Base-by-base conservation (phyloP, 1,284 basidiomycete genomes). In the Melampsora americana region DNA sequence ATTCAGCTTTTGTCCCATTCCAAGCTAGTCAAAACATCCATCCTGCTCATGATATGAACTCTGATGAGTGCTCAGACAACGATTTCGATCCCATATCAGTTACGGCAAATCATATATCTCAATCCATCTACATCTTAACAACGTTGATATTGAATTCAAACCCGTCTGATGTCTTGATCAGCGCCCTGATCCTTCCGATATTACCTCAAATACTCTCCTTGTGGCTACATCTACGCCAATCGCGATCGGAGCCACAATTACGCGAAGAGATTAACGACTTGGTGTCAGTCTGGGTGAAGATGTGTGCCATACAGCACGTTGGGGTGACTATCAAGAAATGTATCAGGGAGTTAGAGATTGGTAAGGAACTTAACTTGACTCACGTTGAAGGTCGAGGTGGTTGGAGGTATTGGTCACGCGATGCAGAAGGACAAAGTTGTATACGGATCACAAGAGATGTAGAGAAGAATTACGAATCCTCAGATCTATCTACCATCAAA, bases 71-170 rank as follows among this genome's bases (percentile, higher is more conserved):
- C 16, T 44, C 16, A 44, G 32, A 64, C 14, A 28, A 35, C 12
- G 60, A 64, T 23, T 26, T 59, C 14, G 68, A 60, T 35, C 69
- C 42, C 3, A 44, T 62, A 12, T 12, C 48, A 26, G 14, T 65
- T 16, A 12, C 14, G 5, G 64, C 64, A 59, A n/a, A 28, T 3
- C 50, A 66, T 35, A 66, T 74, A 62, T 56, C 39, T 14, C 39
- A 44, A 23, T 39, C 71, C 65, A 53, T 67, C n/a, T 5, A 59
- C 23, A 18, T 74, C 9, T 32, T 74, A 16, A 59, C 62, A 35
- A 62, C 59, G 28, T 35, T 74, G 23, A 28, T 74, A 14, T 42
- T 74, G 32, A 74, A 74, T 23, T 74, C 71, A 26, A 64, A 74
- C n/a, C 71, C 71, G 2, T 74, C 71, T 7, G 61, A 30, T 11